Conservation (phyloP, 2,329 filamentous ascomycete species). For the Echinosphaeria canescens region DNA sequence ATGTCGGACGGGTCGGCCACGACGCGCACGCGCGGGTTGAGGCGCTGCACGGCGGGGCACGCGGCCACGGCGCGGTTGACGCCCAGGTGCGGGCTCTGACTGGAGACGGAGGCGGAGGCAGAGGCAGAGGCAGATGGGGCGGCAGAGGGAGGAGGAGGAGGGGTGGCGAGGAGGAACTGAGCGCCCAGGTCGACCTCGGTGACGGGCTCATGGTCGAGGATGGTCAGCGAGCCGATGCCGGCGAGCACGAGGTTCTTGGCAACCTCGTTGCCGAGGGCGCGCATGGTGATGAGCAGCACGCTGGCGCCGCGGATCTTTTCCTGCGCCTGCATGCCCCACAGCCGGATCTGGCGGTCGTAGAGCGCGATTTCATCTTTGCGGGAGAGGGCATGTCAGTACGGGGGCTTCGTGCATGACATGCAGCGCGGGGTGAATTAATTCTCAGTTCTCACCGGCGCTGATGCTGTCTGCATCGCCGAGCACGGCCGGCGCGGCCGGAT, state of each 20-base stretch:
- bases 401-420: neutral
- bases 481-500: too few species aligned
- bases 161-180: constrained; percentile 59
- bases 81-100: constrained; percentile 45
- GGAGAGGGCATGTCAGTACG: neutral
- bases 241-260: constrained; percentile 95
- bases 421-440: neutral
- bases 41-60: constrained; percentile 51
- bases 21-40: constrained; percentile 77
- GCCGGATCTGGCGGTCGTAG: constrained; percentile 90
- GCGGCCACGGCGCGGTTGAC: constrained; percentile 73
- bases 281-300: constrained; percentile 74
- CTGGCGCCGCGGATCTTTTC: constrained; percentile 79
- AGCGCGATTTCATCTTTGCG: constrained; percentile 74
- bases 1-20: constrained; percentile 47
- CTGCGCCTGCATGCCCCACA: constrained; percentile 94
- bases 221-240: constrained; percentile 74
- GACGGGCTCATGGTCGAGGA: constrained; percentile 59
- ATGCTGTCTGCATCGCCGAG: constrained; percentile 1
- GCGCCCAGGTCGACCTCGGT: constrained; percentile 62
- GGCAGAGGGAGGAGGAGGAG: too few species aligned
- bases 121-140: too few species aligned
- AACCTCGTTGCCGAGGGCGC: constrained; percentile 78
- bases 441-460: constrained; percentile 1
- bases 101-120: too few species aligned